phyloP scores from a whole-genome alignment of 2,329 filamentous ascomycete genomes.

The Fusarium succisae region DNA sequence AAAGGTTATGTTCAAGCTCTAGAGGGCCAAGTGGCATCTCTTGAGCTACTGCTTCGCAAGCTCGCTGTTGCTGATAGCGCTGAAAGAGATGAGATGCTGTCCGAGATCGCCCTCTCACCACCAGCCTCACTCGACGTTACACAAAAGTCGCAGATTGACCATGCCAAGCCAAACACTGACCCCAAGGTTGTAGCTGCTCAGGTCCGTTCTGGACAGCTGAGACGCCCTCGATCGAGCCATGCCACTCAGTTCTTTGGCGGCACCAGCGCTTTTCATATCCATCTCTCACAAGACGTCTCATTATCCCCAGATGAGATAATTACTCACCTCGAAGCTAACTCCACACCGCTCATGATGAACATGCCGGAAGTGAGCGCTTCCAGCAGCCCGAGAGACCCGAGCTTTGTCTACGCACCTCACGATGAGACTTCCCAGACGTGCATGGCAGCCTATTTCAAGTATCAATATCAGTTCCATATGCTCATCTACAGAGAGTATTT shows the following conservation, averaged over 20 bases:
- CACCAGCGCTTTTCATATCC: constrained; percentile 57
- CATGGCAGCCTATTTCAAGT: constrained; percentile 59
- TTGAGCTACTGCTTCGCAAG: constrained; percentile 57
- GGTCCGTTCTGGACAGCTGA: constrained; percentile 48
- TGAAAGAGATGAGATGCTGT: constrained; percentile 54
- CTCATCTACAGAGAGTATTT: constrained; percentile 62
- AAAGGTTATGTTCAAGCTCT: constrained; percentile 59
- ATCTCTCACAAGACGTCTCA: constrained; percentile 44
- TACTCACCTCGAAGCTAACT: constrained; percentile 22
- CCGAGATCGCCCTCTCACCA: constrained; percentile 46
- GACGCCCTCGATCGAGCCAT: constrained; percentile 52
- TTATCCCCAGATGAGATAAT: constrained; percentile 21
- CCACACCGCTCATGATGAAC: constrained; percentile 11
- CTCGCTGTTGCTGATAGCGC: constrained; percentile 52
- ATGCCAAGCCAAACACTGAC: constrained; percentile 40
- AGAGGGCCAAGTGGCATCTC: constrained; percentile 56
- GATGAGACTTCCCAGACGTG: constrained; percentile 55
- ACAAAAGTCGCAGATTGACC: constrained; percentile 25
- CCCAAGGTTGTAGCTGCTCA: constrained; percentile 47
- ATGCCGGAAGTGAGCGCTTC: constrained; percentile 19
- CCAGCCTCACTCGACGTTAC: constrained; percentile 27
- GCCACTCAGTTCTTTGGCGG: constrained; percentile 59
- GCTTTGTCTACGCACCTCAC: constrained; percentile 53
- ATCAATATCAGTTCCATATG: constrained; percentile 60
- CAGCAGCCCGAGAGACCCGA: constrained; percentile 33